Evolutionary conservation across 1,284 basidiomycete genomes (phyloP).

Genomic region (Apiotrichum brassicae): DNA sequence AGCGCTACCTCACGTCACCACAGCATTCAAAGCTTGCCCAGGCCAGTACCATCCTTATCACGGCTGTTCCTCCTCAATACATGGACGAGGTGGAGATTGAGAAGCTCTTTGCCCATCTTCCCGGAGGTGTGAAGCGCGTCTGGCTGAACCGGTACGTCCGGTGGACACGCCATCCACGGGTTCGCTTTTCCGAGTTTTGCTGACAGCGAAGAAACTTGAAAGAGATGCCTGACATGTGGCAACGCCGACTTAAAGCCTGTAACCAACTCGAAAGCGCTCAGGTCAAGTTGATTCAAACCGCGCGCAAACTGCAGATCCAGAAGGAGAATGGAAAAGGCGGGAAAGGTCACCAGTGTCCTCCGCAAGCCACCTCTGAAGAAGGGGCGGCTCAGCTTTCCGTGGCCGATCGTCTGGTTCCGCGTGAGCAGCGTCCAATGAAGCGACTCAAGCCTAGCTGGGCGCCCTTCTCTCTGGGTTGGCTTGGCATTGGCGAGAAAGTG

Average conservation of each 20-base stretch:
- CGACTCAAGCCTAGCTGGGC: constrained; percentile 59
- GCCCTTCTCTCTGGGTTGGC: constrained; percentile 57
- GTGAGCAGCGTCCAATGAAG: constrained; percentile 68
- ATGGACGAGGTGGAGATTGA: constrained; percentile 58
- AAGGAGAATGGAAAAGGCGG: not conserved
- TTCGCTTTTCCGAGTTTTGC: too few relatives aligned
- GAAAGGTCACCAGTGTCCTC: not conserved
- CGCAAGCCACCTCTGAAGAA: constrained; percentile 22
- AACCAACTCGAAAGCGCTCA: constrained; percentile 61
- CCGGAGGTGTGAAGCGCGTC: constrained; percentile 67
- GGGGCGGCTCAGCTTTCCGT: constrained; percentile 6
- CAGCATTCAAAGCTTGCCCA: constrained; percentile 61
- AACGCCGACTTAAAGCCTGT: constrained; percentile 56
- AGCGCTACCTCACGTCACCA: constrained; percentile 61
- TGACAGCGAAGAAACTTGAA: constrained; percentile 47
- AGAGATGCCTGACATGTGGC: constrained; percentile 59
- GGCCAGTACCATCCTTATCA: constrained; percentile 70
- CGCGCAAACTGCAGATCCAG: constrained; percentile 31
- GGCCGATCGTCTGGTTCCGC: constrained; percentile 59
- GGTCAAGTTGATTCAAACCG: constrained; percentile 54
- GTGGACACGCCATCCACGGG: too few relatives aligned
- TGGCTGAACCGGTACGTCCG: constrained; percentile 56
- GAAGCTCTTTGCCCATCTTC: constrained; percentile 61
- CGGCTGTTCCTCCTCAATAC: constrained; percentile 61
- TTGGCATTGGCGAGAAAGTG: constrained; percentile 66